These are phyloP conservation scores for Neoboletus brunneissimus DNA, from an alignment of 768 basidiomycete genomes.

Conservation along the genomic window DNA sequence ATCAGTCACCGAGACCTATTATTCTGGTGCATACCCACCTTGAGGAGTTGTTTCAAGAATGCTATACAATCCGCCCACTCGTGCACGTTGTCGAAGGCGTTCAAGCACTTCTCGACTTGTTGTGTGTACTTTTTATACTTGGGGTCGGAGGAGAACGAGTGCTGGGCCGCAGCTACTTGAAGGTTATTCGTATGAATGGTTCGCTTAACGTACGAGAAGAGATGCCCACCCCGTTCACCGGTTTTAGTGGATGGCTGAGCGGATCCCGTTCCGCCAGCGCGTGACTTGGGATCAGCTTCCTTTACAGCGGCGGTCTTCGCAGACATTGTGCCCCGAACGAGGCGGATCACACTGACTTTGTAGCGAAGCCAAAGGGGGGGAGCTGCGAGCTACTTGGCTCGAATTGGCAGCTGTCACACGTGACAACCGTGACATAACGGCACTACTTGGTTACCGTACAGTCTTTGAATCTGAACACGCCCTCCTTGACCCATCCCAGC, in stretches of 20 bases:
- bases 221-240: conserved; percentile 31
- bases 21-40: conserved; percentile 46
- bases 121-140: conserved; percentile 93
- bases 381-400: neutral
- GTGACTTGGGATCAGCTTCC: conserved; percentile 19
- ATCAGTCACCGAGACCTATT: neutral
- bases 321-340: conserved; percentile 20
- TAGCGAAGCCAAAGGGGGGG: conserved; percentile 2
- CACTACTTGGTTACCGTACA: no score
- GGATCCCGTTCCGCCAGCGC: conserved; percentile 6
- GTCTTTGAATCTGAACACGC: conserved; percentile 8
- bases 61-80: conserved; percentile 99
- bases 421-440: conserved; percentile 16
- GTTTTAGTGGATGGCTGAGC: conserved; percentile 19
- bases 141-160: conserved; percentile 71
- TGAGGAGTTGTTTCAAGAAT: conserved; percentile 90
- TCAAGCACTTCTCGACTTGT: conserved; percentile 90
- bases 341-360: conserved; percentile 13
- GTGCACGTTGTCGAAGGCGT: conserved; percentile 91
- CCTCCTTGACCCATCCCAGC: conserved; percentile 25
- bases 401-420: conserved; percentile 17
- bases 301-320: conserved; percentile 13
- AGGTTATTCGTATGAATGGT: neutral
- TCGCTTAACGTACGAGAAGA: neutral
- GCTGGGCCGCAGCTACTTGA: conserved; percentile 47